Base-by-base conservation (phyloP, 164 flowering plant genomes). In the Brasenia schreberi region DNA sequence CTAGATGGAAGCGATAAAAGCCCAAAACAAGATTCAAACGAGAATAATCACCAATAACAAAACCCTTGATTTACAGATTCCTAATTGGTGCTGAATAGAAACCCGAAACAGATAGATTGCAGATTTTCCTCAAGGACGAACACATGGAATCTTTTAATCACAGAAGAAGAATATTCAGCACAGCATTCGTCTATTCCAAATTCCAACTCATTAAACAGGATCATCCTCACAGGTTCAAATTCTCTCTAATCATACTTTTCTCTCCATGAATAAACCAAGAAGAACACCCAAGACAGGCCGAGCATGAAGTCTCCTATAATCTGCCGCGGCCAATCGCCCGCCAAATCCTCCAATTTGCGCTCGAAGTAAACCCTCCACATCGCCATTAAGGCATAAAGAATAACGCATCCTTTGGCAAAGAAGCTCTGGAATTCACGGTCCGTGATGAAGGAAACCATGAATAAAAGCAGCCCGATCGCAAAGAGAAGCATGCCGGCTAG, bases 401-500 rank as follows among this genome's bases (percentile, higher is more conserved):
- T 18, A 19, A 77, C 72, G 62, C 85, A 87, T 1, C 92, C 96
- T 63, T 83, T 83, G 27, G 92, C 90, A 64, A 87, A 89, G 69
- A 87, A 87, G 68, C 73, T 56, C 73, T 89, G 90, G 64, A 87
- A 85, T 18, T 82, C 85, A 1, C 67, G 69, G 63, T 89, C 96
- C 71, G 67, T 80, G 2, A 85, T 85, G 59, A 84, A 85, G 5
- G 96, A 76, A 39, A 89, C 89, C 92, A 85, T 85, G 75, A 87
- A 82, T 18, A 87, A 73, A 12, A 89, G 64, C 19, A 82, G 75
- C 60, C 96, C 91, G 62, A 72, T 85, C 5, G 76, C 82, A 66
- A 79, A 85, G 7, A 91, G 69, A 7, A 91, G 87, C 84, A 91
- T 70, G 5, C 97, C 96, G 4, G 96, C 82, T 52, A 89, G 87